phyloP scores from a whole-genome alignment of 164 flowering plant species.

The Macadamia integrifolia region DNA sequence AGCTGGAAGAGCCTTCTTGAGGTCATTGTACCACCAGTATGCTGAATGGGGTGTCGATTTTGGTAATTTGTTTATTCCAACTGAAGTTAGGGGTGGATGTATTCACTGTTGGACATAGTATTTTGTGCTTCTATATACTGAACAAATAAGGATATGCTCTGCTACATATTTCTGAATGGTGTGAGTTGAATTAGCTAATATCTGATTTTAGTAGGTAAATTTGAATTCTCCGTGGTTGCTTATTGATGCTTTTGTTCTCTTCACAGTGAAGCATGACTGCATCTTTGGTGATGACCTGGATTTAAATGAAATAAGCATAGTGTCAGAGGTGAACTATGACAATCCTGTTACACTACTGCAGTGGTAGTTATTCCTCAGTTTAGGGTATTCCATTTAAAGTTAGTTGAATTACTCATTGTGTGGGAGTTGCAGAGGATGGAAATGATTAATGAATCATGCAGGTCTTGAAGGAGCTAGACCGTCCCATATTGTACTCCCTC shows the following conservation, averaged over 20 bases:
- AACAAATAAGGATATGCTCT: background rate
- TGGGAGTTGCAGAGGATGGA: background rate
- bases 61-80: conserved; percentile 32
- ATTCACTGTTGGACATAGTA: background rate
- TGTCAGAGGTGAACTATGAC: conserved; percentile 56
- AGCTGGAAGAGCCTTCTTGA: conserved; percentile 82
- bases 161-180: background rate
- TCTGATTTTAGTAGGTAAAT: background rate
- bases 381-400: background rate
- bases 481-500: conserved; percentile 70
- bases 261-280: conserved; percentile 89
- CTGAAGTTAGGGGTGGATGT: background rate
- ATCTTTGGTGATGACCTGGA: conserved; percentile 88
- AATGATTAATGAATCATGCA: conserved; percentile 23
- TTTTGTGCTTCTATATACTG: background rate
- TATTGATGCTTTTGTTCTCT: conserved; percentile 8
- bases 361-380: background rate
- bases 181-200: background rate
- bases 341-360: background rate
- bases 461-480: conserved; percentile 55
- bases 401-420: background rate
- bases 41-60: conserved; percentile 97
- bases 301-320: conserved; percentile 54
- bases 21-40: conserved; percentile 82
- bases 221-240: background rate